Base-by-base conservation (phyloP, 768 basidiomycete genomes). In the Hysterangium stoloniferum region DNA sequence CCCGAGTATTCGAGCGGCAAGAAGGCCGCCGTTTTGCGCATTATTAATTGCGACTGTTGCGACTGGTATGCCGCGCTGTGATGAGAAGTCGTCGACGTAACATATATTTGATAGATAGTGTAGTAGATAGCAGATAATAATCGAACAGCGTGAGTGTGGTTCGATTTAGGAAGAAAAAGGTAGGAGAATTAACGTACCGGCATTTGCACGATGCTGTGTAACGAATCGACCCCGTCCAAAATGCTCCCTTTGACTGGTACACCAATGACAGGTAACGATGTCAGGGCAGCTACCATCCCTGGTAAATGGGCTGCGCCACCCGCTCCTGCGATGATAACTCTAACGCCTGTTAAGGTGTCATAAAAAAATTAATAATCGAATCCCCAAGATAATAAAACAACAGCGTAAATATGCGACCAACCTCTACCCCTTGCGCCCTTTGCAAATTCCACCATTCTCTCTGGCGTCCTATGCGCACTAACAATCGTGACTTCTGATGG, bases 161-260 rank as follows among this genome's bases (percentile, higher is more conserved):
- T n/a, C n/a, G n/a, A n/a, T n/a, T n/a, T n/a, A n/a, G n/a, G n/a
- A n/a, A n/a, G 27, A 51, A 28, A 36, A 6, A 5, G 19, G 28
- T 25, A 22, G 9, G 2, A 3, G 24, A 19, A 11, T 11, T n/a
- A 12, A 75, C 88, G 58, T 62, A 93, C 91, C 17, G 96, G 96
- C 96, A 99, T 99, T 69, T 98, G 96, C 7, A 99, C 93, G 57
- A 99, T 98, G 63, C 88, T 93, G 61, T 96, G 82, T 59, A 99
- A 66, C n/a, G 91, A 92, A 67, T 98, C 96, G 1, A 99, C 91
- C 0, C 96, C 96, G 63, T 96, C 94, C 11, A 98, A 73, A 0
- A 82, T 76, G 63, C 90, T 92, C 9, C 90, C 94, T 63, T 93
- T 96, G 50, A 99, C 96, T 2, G 96, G 96, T 0, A 99, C 96